These are phyloP conservation scores for Skeletonema marinoi DNA, from an alignment of 108 stramenopile genomes.

Conservation along the genomic window DNA sequence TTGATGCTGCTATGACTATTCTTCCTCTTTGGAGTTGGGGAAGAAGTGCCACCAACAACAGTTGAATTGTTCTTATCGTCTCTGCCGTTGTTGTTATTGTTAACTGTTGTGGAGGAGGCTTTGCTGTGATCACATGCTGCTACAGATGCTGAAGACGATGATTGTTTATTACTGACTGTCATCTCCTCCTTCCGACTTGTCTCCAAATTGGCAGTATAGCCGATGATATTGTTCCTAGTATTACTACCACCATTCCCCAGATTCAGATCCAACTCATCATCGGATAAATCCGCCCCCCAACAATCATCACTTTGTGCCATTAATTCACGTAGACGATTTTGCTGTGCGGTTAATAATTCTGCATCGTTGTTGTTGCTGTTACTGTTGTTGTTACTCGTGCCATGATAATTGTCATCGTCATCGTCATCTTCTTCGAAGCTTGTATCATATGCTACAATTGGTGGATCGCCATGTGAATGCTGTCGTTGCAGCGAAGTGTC, in stretches of 20 bases:
- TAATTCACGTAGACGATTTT: slow-evolving; percentile 17
- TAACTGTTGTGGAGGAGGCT: too few relatives aligned
- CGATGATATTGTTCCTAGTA: too few relatives aligned
- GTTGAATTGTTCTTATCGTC: too few relatives aligned
- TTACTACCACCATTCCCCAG: slow-evolving; percentile 8
- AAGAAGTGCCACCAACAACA: too few relatives aligned
- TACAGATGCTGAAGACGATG: too few relatives aligned
- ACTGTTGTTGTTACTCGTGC: neutral
- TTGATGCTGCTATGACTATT: neutral
- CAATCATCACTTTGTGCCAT: slow-evolving; percentile 31
- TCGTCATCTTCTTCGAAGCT: neutral
- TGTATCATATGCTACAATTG: neutral
- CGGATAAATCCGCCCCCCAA: slow-evolving; percentile 36
- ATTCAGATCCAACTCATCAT: slow-evolving; percentile 10
- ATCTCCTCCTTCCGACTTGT: too few relatives aligned
- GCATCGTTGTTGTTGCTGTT: too few relatives aligned
- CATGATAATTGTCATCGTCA: neutral
- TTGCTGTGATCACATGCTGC: too few relatives aligned
- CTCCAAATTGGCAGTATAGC: too few relatives aligned
- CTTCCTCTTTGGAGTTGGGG: neutral
- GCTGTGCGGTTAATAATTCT: neutral
- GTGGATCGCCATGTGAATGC: neutral
- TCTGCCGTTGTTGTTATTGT: too few relatives aligned
- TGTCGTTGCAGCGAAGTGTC: too few relatives aligned
- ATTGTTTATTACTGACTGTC: too few relatives aligned